phyloP scores from a whole-genome alignment of 2,329 filamentous ascomycete species.

The Macrophomina tecta region DNA sequence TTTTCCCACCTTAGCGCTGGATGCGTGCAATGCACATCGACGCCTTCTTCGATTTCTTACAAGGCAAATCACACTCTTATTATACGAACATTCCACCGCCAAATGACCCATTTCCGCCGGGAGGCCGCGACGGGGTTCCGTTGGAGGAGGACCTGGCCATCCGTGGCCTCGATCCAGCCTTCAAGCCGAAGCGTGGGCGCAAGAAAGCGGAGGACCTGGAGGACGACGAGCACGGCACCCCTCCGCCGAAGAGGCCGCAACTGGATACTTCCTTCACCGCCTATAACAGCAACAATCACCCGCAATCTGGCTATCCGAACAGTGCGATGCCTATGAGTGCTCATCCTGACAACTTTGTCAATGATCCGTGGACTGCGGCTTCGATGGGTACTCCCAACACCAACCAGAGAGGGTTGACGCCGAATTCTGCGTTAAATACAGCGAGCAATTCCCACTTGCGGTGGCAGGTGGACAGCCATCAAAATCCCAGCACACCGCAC shows the following conservation, averaged over 20 bases:
- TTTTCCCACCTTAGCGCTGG: conserved; percentile 69
- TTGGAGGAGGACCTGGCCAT: conserved; percentile 89
- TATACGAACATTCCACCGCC: conserved; percentile 75
- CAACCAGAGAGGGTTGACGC: conserved; percentile 38
- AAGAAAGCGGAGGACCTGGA: conserved; percentile 66
- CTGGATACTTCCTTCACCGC: conserved; percentile 56
- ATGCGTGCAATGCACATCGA: conserved; percentile 97
- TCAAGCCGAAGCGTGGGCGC: conserved; percentile 65
- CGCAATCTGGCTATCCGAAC: conserved; percentile 57
- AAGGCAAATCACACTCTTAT: conserved; percentile 78
- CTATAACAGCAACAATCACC: conserved; percentile 44
- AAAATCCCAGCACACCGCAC: conserved; percentile 71
- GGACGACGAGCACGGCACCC: conserved; percentile 59
- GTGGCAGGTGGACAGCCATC: conserved; percentile 61
- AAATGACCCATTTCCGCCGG: conserved; percentile 66
- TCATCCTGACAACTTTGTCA: conserved; percentile 58
- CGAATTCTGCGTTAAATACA: conserved; percentile 52
- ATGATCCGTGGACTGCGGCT: conserved; percentile 55
- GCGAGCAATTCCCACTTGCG: conserved; percentile 49
- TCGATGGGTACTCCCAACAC: conserved; percentile 45
- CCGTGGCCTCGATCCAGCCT: conserved; percentile 79
- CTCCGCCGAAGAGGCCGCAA: conserved; percentile 64
- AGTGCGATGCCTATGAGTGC: conserved; percentile 60
- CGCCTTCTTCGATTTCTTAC: conserved; percentile 90
- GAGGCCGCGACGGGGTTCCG: conserved; percentile 79